Evolutionary conservation across 352 stramenopile species (phyloP).

Genomic region (Halophytophthora polymorphica): DNA sequence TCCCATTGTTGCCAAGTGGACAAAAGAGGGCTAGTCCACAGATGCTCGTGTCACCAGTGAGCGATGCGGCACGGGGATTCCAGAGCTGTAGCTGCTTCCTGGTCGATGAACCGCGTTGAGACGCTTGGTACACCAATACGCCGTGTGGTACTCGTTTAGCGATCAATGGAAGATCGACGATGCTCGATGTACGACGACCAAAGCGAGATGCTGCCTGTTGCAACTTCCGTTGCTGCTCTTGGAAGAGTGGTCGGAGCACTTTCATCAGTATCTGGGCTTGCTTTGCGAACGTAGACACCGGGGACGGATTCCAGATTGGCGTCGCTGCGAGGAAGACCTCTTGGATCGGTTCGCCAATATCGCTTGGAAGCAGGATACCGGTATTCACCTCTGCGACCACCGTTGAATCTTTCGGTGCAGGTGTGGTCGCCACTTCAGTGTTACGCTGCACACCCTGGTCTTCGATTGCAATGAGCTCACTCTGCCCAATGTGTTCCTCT

Average conservation of each 20-base stretch:
- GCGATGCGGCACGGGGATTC: conserved; percentile 16
- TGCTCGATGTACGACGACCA: not conserved
- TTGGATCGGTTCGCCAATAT: conserved; percentile 19
- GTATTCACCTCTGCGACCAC: conserved; percentile 7
- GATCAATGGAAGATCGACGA: conserved; percentile 6
- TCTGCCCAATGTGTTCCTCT: not conserved
- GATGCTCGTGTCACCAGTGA: conserved; percentile 5
- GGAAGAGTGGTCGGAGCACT: conserved; percentile 16
- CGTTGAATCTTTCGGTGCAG: not conserved
- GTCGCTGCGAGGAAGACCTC: conserved; percentile 30
- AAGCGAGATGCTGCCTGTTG: conserved; percentile 5
- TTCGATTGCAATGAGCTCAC: not conserved
- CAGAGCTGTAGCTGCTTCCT: conserved; percentile 9
- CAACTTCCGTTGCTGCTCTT: conserved; percentile 9
- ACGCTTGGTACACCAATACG: conserved; percentile 14
- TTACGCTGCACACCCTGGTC: not conserved
- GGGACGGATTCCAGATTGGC: conserved; percentile 7
- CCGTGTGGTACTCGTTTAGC: conserved; percentile 18
- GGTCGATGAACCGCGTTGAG: not conserved
- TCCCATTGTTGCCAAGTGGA: conserved; percentile 7
- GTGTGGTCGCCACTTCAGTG: not conserved
- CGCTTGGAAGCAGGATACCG: conserved; percentile 30
- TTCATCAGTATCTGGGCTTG: conserved; percentile 14
- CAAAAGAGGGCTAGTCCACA: conserved; percentile 20
- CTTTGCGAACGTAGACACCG: conserved; percentile 7